These are phyloP conservation scores for Pyricularia pennisetigena DNA, from an alignment of 2,329 filamentous ascomycete genomes.

Conservation along the genomic window DNA sequence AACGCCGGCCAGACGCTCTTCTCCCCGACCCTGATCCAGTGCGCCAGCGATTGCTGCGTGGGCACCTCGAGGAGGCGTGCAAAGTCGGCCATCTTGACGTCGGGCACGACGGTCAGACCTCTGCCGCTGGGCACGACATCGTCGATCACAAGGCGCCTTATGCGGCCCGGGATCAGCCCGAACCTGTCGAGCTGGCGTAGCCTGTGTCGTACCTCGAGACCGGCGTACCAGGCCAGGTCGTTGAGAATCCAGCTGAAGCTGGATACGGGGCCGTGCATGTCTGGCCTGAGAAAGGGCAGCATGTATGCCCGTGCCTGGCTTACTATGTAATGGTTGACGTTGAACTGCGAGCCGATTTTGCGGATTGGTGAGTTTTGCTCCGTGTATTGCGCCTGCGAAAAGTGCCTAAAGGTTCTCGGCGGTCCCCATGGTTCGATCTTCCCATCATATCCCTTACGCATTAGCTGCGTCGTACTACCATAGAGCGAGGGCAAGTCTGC, in stretches of 20 bases:
- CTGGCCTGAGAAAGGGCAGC: slow-evolving; percentile 72
- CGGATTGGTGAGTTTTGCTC: slow-evolving; percentile 57
- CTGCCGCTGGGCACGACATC: slow-evolving; percentile 56
- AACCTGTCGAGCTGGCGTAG: slow-evolving; percentile 71
- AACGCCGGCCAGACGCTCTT: slow-evolving; percentile 86
- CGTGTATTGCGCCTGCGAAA: slow-evolving; percentile 54
- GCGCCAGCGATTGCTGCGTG: slow-evolving; percentile 62
- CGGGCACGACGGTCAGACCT: slow-evolving; percentile 67
- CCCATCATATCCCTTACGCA: slow-evolving; percentile 61
- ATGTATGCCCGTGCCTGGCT: slow-evolving; percentile 87
- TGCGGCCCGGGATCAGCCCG: slow-evolving; percentile 56
- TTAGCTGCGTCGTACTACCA: slow-evolving; percentile 51
- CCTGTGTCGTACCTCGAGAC: slow-evolving; percentile 60
- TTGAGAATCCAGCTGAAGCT: slow-evolving; percentile 53
- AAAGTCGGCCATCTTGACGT: slow-evolving; percentile 65
- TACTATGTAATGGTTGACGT: slow-evolving; percentile 91
- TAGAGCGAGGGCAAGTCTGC: slow-evolving; percentile 57
- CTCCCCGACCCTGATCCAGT: slow-evolving; percentile 82
- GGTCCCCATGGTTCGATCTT: slow-evolving; percentile 66
- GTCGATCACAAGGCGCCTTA: slow-evolving; percentile 71
- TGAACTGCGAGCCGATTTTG: slow-evolving; percentile 74
- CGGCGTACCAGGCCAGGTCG: slow-evolving; percentile 27
- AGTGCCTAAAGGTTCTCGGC: slow-evolving; percentile 54
- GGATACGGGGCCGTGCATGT: slow-evolving; percentile 68
- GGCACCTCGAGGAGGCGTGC: slow-evolving; percentile 73